These are phyloP conservation scores for Hansenula sp. DNA, from an alignment of 1,139 yeast species.

Conservation along the genomic window DNA sequence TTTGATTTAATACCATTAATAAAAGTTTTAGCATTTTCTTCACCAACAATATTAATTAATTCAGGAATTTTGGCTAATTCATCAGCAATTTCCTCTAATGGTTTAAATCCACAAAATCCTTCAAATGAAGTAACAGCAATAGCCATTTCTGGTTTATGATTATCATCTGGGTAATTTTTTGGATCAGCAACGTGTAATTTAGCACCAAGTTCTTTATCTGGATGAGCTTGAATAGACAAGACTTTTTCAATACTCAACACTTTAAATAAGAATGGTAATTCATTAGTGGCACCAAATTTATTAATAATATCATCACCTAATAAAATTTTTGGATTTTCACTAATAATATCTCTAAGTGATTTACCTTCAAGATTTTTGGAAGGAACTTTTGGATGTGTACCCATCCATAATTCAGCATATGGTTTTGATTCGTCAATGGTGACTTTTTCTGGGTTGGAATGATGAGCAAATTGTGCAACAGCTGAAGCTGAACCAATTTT, in stretches of 20 bases:
- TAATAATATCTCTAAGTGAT: slow-evolving; percentile 61
- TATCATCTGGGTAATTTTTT: slow-evolving; percentile 91
- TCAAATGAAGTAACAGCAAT: slow-evolving; percentile 93
- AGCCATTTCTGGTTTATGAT: slow-evolving; percentile 99
- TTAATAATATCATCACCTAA: slow-evolving; percentile 54
- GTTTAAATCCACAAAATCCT: slow-evolving; percentile 98
- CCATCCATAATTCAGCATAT: slow-evolving; percentile 97
- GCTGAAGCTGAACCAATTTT: slow-evolving; percentile 80
- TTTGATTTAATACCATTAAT: slow-evolving; percentile 40
- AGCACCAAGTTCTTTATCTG: slow-evolving; percentile 81
- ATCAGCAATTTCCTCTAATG: slow-evolving; percentile 67
- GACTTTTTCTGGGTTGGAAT: slow-evolving; percentile 55
- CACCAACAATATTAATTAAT: slow-evolving; percentile 66
- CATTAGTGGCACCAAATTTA: slow-evolving; percentile 66
- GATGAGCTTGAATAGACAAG: slow-evolving; percentile 94
- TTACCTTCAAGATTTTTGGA: slow-evolving; percentile 57
- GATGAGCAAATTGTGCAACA: slow-evolving; percentile 81
- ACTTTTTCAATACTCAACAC: slow-evolving; percentile 91
- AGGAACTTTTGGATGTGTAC: slow-evolving; percentile 93
- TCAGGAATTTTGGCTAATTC: slow-evolving; percentile 74
- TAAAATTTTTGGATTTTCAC: slow-evolving; percentile 51
- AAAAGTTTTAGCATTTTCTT: slow-evolving; percentile 50
- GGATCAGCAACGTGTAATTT: slow-evolving; percentile 80
- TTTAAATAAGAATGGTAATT: slow-evolving; percentile 88
- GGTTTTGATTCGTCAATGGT: slow-evolving; percentile 69